phyloP scores from a whole-genome alignment of 768 basidiomycete species.

The Serendipita indica region DNA sequence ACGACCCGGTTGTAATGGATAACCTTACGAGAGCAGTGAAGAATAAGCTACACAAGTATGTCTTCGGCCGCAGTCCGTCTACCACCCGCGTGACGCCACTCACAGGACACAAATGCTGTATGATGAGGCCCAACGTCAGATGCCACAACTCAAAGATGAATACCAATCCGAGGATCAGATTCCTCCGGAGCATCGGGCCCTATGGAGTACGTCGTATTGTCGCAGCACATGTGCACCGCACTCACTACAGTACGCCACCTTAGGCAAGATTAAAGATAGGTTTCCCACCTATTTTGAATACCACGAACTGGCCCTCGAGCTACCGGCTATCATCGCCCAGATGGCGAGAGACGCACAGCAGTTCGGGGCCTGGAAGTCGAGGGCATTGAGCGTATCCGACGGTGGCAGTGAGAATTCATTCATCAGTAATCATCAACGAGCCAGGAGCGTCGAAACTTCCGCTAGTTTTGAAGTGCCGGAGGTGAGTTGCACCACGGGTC shows the following conservation, averaged over 20 bases:
- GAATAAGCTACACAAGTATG: conserved; percentile 6
- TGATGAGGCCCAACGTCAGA: background rate
- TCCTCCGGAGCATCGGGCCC: background rate
- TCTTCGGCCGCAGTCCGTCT: background rate
- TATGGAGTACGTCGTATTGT: background rate
- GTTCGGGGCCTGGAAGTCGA: background rate
- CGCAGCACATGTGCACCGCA: background rate
- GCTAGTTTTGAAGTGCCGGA: background rate
- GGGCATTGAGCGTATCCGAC: background rate
- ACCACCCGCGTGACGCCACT: background rate
- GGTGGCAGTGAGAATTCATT: background rate
- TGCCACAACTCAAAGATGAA: background rate
- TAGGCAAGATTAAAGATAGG: background rate
- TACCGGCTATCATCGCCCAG: background rate
- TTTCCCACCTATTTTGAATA: conserved; percentile 3
- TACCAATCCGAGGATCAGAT: background rate
- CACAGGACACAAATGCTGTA: conserved; percentile 2
- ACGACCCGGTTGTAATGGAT: background rate
- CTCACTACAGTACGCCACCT: background rate
- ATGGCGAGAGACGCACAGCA: background rate
- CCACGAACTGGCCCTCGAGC: background rate
- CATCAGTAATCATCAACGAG: background rate
- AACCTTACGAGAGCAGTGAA: conserved; percentile 3
- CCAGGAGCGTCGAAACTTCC: conserved; percentile 4
- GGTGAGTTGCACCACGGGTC: background rate